A percentile compares a stretch with the other conserved stretches of the same genome.
Conservation (phyloP, 768 basidiomycete genomes). For the Hygrophorus pudorinus region DNA sequence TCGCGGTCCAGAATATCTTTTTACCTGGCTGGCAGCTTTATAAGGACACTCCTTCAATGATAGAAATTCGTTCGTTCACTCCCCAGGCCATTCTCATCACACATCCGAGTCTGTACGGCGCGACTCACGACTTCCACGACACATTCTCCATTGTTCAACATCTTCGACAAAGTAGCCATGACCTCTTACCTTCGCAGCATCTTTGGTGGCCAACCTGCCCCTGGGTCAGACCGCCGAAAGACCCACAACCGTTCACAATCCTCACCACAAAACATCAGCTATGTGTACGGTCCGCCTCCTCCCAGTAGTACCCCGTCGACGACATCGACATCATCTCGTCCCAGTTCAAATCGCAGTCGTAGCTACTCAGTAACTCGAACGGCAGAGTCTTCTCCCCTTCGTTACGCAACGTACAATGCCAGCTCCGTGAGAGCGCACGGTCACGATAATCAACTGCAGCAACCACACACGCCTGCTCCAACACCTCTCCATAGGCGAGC, state of each 20-base stretch:
- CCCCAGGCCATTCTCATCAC: too few relatives aligned
- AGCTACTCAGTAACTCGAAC: conserved; percentile 26
- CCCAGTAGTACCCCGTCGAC: conserved; percentile 5
- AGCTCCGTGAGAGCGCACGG: neutral
- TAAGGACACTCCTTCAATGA: too few relatives aligned
- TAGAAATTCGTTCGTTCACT: too few relatives aligned
- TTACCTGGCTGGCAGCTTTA: too few relatives aligned
- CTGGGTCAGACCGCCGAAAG: conserved; percentile 22
- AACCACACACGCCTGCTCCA: conserved; percentile 14
- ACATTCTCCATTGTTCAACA: too few relatives aligned
- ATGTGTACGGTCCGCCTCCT: conserved; percentile 29
- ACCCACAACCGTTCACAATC: conserved; percentile 35
- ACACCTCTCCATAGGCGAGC: conserved; percentile 29
- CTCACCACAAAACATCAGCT: conserved; percentile 24
- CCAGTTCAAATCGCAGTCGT: conserved; percentile 28
- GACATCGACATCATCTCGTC: conserved; percentile 22
- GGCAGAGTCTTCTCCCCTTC: conserved; percentile 30
- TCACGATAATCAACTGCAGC: too few relatives aligned
- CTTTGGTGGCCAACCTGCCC: conserved; percentile 13
- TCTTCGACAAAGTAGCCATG: too few relatives aligned
- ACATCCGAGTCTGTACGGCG: too few relatives aligned
- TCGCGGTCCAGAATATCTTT: too few relatives aligned
- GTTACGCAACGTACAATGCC: conserved; percentile 19
- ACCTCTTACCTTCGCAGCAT: conserved; percentile 23
- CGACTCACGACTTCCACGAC: too few relatives aligned